A percentile compares a stretch with the other conserved stretches of the same genome.
Conservation (phyloP, 768 basidiomycete species). For the Termitomyces sp. region DNA sequence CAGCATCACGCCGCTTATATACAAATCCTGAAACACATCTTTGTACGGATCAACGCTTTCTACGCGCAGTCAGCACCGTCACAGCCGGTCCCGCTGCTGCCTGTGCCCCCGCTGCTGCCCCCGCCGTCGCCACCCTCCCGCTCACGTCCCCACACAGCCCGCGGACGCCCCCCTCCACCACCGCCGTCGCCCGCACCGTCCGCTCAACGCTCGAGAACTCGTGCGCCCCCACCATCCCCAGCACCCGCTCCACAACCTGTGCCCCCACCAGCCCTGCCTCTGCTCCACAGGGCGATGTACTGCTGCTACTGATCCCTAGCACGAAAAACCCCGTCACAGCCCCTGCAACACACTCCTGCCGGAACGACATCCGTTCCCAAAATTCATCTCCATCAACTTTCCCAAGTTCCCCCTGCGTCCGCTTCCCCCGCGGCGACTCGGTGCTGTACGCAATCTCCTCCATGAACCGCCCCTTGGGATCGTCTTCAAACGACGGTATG, state of each 20-base stretch:
- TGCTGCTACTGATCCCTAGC: conserved; percentile 40
- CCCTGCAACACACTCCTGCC: conserved; percentile 91
- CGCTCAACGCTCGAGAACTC: conserved; percentile 73
- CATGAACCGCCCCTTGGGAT: conserved; percentile 92
- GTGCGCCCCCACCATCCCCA: conserved; percentile 64
- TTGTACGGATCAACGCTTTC: conserved; percentile 32
- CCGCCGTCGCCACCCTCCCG: conserved; percentile 40
- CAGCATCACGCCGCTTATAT: too few relatives aligned
- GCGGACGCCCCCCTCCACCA: conserved; percentile 63
- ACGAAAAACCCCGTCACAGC: conserved; percentile 93
- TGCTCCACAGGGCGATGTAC: conserved; percentile 12
- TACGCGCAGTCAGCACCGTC: conserved; percentile 58
- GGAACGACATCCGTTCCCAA: conserved; percentile 96
- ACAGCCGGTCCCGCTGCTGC: conserved; percentile 29
- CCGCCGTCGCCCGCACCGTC: conserved; percentile 66
- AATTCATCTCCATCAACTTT: conserved; percentile 76
- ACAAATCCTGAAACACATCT: conserved; percentile 13
- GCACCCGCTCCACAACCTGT: conserved; percentile 67
- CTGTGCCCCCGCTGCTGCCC: conserved; percentile 2
- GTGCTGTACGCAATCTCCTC: conserved; percentile 82
- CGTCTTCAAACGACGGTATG: conserved; percentile 94
- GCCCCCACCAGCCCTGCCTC: conserved; percentile 54
- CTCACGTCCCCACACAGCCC: conserved; percentile 64
- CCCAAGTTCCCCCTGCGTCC: conserved; percentile 50
- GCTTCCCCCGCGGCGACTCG: conserved; percentile 62